Evolutionary conservation across 2,329 filamentous ascomycete species (phyloP), one percentile per base, ranked within the genome.

Genomic region (Penicillium sclerotigenum): DNA sequence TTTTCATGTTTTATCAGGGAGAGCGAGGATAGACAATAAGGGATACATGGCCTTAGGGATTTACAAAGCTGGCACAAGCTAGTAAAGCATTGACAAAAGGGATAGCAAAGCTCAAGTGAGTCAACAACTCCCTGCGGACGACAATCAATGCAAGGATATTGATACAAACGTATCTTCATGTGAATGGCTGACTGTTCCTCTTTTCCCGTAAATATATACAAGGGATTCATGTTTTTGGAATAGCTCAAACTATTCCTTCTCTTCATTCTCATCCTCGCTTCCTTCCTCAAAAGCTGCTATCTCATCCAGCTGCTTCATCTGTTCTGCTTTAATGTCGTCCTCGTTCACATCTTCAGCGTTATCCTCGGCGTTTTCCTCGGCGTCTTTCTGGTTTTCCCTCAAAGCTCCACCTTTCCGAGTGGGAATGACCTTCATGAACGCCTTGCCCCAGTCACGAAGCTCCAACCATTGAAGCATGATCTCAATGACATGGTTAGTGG

Each of bases 391-490:
- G 1, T 60, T 64, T 10, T 50, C 66, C 55, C 80, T 90, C 64
- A 96, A 69, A 52, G 81, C 83, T 0, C 88, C 91, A 0, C 90
- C 91, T 73, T 99, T 99, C 59, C 94, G 81, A 75, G 91, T 91
- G 0, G 94, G 94, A 64, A 99, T 92, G 4, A 95, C 91, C 48
- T 84, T 81, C 75, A 92, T 77, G 71, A 99, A 99, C 0, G 94
- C 92, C 68, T 89, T 80, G 1, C 88, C 92, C 94, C 94, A 99
- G 71, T 97, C 89, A 2, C 89, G 90, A 47, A 84, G 85, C 73
- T 97, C 91, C 52, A 99, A 75, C 91, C 92, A 99, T 62, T 86
- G 87, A 43, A 96, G 77, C 90, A 99, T 96, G 60, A 99, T 97
- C 75, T 97, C 93, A 45, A 94, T 84, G 1, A 99, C 94, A 69